Evolutionary conservation across 2,329 filamentous ascomycete genomes (phyloP).

Genomic region (Colletotrichum orchidophilum): DNA sequence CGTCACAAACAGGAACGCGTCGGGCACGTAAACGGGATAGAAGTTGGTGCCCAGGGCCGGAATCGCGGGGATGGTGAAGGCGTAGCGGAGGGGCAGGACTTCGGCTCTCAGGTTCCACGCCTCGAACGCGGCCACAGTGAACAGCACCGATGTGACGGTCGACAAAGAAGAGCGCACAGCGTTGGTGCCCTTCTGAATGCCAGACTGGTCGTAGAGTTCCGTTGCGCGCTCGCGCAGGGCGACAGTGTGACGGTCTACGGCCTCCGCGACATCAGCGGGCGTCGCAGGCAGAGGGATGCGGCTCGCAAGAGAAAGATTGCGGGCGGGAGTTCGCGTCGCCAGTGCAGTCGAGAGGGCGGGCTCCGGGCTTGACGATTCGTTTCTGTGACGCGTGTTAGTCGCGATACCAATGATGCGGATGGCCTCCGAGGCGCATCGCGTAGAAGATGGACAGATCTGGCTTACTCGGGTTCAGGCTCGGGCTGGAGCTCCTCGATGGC

Average conservation of each 20-base stretch:
- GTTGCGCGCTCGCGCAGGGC: slow-evolving; percentile 73
- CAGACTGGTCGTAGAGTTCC: slow-evolving; percentile 71
- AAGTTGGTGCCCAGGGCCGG: slow-evolving; percentile 63
- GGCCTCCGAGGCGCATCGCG: background rate
- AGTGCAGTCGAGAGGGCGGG: slow-evolving; percentile 53
- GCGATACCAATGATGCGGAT: slow-evolving; percentile 1
- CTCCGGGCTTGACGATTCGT: slow-evolving; percentile 37
- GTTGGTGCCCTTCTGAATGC: slow-evolving; percentile 72
- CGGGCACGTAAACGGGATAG: slow-evolving; percentile 75
- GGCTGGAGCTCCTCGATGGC: slow-evolving; percentile 53
- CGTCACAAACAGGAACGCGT: slow-evolving; percentile 82
- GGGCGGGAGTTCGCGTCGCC: slow-evolving; percentile 57
- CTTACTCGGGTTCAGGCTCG: slow-evolving; percentile 53
- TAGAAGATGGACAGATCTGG: slow-evolving; percentile 24
- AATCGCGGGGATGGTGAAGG: slow-evolving; percentile 76
- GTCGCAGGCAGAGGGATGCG: slow-evolving; percentile 82
- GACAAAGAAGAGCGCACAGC: slow-evolving; percentile 75
- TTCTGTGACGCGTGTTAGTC: slow-evolving; percentile 26
- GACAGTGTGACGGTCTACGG: slow-evolving; percentile 76
- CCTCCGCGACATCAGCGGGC: slow-evolving; percentile 79
- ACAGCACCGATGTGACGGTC: slow-evolving; percentile 77
- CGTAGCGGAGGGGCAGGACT: slow-evolving; percentile 76
- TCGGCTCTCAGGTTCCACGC: slow-evolving; percentile 73
- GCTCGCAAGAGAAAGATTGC: slow-evolving; percentile 62
- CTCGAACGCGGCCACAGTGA: slow-evolving; percentile 75